Conservation (phyloP, 1,284 basidiomycete species). For the Cutaneotrichosporon sp. region DNA sequence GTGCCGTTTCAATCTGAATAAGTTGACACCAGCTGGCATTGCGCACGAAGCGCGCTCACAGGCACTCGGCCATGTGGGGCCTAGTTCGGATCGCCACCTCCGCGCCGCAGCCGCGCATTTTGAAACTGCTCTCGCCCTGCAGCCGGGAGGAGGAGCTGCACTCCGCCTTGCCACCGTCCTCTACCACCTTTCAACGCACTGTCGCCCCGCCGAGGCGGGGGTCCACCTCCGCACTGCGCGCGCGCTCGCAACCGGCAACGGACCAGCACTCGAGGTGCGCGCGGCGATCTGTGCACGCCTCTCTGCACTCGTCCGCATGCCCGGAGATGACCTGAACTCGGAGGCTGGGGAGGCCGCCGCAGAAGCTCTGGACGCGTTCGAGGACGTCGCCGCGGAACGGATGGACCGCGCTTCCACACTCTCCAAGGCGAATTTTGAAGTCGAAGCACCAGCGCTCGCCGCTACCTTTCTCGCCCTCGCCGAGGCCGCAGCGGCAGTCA, state of each 20-base stretch:
- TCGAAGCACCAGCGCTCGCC: conserved; percentile 40
- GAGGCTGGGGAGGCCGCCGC: conserved; percentile 38
- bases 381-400: conserved; percentile 48
- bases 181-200: conserved; percentile 41
- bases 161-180: conserved; percentile 43
- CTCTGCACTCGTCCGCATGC: conserved; percentile 30
- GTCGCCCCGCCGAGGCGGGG: conserved; percentile 32
- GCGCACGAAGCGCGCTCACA: conserved; percentile 47
- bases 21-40: conserved; percentile 32
- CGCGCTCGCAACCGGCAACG: conserved; percentile 19
- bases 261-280: conserved; percentile 30
- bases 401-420: conserved; percentile 43
- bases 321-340: conserved; percentile 30
- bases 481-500: conserved; percentile 38
- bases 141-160: conserved; percentile 35
- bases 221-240: conserved; percentile 38
- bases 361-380: conserved; percentile 41
- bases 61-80: conserved; percentile 39
- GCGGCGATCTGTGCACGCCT: conserved; percentile 34
- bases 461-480: conserved; percentile 45
- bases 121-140: conserved; percentile 32
- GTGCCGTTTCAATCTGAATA: conserved; percentile 14
- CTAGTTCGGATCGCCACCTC: conserved; percentile 48
- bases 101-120: conserved; percentile 46
- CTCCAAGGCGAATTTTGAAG: conserved; percentile 32